Percentiles rank a stretch among this genome's conserved stretches.
Evolutionary conservation across 2,329 filamentous ascomycete species (phyloP).

Genomic region (Tothia fuscella): DNA sequence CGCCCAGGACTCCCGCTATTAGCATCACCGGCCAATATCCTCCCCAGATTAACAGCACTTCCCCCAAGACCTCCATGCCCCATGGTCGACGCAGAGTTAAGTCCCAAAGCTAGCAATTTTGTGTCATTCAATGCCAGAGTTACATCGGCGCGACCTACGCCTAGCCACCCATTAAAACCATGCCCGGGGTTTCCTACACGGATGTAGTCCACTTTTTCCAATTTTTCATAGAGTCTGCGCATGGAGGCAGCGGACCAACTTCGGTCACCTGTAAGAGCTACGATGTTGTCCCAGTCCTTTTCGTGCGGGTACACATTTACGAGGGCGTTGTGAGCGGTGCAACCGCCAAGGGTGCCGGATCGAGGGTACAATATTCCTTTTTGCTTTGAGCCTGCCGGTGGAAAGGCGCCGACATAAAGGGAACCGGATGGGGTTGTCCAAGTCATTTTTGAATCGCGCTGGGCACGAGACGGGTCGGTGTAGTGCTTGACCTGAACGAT

Average conservation of each 20-base stretch:
- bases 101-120: not conserved
- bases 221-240: slow-evolving; percentile 41
- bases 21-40: not conserved
- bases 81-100: not conserved
- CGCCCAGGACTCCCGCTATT: not conserved
- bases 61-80: not conserved
- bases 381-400: slow-evolving; percentile 28
- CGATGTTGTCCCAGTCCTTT: slow-evolving; percentile 16
- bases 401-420: slow-evolving; percentile 27
- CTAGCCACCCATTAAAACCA: slow-evolving; percentile 46
- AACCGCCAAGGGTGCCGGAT: slow-evolving; percentile 37
- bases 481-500: slow-evolving; percentile 54
- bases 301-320: slow-evolving; percentile 15
- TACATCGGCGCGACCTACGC: slow-evolving; percentile 20
- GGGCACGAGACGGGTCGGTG: slow-evolving; percentile 39
- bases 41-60: not conserved
- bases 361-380: slow-evolving; percentile 38
- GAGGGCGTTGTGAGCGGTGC: slow-evolving; percentile 20
- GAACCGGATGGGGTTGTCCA: slow-evolving; percentile 27
- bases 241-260: slow-evolving; percentile 38
- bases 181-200: slow-evolving; percentile 34
- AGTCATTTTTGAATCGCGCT: slow-evolving; percentile 46
- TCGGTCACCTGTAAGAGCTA: slow-evolving; percentile 15
- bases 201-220: slow-evolving; percentile 45
- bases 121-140: not conserved